These are phyloP conservation scores for Candida stauntonica DNA, from an alignment of 805 yeast species.

Conservation along the genomic window DNA sequence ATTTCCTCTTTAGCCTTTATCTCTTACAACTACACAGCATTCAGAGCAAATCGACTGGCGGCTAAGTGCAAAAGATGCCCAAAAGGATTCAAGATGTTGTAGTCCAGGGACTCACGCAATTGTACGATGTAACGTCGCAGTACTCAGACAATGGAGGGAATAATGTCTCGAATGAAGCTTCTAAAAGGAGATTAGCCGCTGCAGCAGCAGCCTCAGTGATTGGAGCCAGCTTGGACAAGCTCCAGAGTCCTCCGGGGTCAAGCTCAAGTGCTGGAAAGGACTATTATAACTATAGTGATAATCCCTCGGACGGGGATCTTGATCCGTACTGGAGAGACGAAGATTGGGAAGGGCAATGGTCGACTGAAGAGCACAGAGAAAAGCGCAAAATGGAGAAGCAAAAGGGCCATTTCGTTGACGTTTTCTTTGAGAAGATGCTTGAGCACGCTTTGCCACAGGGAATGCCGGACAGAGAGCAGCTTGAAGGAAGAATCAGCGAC, in stretches of 20 bases:
- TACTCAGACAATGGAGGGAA: constrained; percentile 9
- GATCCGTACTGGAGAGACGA: constrained; percentile 21
- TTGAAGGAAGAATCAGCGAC: constrained; percentile 40
- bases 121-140: constrained; percentile 12
- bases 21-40: too few relatives aligned
- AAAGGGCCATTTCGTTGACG: constrained; percentile 51
- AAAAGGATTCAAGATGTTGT: constrained; percentile 9
- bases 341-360: constrained; percentile 12
- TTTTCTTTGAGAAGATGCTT: constrained; percentile 49
- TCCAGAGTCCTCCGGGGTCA: constrained; percentile 7
- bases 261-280: not conserved
- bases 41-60: too few relatives aligned
- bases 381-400: constrained; percentile 14
- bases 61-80: constrained; percentile 1
- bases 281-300: constrained; percentile 5
- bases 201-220: constrained; percentile 43
- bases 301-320: constrained; percentile 24
- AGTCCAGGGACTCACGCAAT: constrained; percentile 9
- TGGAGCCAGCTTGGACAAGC: constrained; percentile 40
- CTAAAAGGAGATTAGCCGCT: constrained; percentile 28
- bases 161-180: constrained; percentile 16
- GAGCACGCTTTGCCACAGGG: constrained; percentile 46
- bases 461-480: constrained; percentile 41
- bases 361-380: constrained; percentile 4
- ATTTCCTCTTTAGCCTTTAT: too few relatives aligned